Evolutionary conservation across 2,329 filamentous ascomycete species (phyloP).

Genomic region (Fonsecaea nubica): DNA sequence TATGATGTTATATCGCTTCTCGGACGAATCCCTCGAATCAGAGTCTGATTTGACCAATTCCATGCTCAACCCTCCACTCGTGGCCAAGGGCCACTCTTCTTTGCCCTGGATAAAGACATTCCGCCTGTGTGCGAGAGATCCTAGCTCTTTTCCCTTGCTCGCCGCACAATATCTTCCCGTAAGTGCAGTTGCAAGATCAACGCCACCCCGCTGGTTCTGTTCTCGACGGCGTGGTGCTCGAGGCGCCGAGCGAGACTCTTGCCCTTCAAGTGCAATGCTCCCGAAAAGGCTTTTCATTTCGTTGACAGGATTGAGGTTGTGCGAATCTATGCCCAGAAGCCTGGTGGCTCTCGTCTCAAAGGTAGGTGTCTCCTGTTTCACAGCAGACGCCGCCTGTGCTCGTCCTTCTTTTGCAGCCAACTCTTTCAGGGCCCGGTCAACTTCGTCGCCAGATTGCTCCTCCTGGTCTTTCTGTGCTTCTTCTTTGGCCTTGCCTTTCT

Average conservation of each 20-base stretch:
- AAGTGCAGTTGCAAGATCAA: conserved; percentile 62
- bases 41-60: conserved; percentile 63
- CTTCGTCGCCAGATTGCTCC: conserved; percentile 63
- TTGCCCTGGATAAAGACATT: conserved; percentile 88
- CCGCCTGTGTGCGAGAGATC: conserved; percentile 73
- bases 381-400: conserved; percentile 33
- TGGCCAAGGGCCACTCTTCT: conserved; percentile 81
- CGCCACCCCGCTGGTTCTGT: conserved; percentile 60
- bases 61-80: conserved; percentile 85
- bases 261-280: conserved; percentile 65
- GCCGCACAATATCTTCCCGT: conserved; percentile 60
- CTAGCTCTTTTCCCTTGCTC: conserved; percentile 68
- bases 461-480: conserved; percentile 38
- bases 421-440: conserved; percentile 68
- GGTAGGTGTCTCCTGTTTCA: conserved; percentile 40
- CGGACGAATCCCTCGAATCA: conserved; percentile 55
- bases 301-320: conserved; percentile 82
- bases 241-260: conserved; percentile 58
- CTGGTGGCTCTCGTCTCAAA: conserved; percentile 57
- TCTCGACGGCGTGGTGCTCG: conserved; percentile 59
- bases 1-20: conserved; percentile 75
- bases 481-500: conserved; percentile 51
- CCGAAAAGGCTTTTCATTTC: conserved; percentile 86
- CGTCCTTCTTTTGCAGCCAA: conserved; percentile 55
- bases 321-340: conserved; percentile 68